Conservation (phyloP, 2,329 filamentous ascomycete species). For the Alternaria panax region DNA sequence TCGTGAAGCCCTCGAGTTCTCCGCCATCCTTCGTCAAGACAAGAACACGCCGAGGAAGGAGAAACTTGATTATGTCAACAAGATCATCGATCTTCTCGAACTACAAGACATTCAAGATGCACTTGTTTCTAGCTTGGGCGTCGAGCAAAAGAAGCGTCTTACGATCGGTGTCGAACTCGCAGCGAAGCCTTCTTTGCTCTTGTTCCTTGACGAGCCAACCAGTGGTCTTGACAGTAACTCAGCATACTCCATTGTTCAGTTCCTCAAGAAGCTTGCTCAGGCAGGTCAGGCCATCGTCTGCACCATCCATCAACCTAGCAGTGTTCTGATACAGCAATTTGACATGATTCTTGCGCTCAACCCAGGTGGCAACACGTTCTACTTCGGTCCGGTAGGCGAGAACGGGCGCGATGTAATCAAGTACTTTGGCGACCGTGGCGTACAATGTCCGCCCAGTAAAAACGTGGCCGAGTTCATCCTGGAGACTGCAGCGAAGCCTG, state of each 20-base stretch:
- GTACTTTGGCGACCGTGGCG: conserved; percentile 72
- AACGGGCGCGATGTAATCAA: conserved; percentile 69
- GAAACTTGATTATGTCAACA: conserved; percentile 72
- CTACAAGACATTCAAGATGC: conserved; percentile 72
- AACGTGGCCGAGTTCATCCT: conserved; percentile 73
- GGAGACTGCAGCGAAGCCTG: conserved; percentile 68
- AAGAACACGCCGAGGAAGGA: conserved; percentile 62
- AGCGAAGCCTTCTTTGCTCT: conserved; percentile 67
- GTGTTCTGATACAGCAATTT: conserved; percentile 74
- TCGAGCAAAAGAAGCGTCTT: conserved; percentile 74
- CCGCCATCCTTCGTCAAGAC: conserved; percentile 69
- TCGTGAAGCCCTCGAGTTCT: conserved; percentile 73
- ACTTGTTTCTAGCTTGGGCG: conserved; percentile 68
- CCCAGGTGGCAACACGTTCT: conserved; percentile 73
- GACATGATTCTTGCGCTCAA: conserved; percentile 76
- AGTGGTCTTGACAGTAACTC: conserved; percentile 74
- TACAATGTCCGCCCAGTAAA: conserved; percentile 69
- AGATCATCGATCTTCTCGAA: conserved; percentile 71
- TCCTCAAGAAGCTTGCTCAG: conserved; percentile 71
- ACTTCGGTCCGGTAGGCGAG: conserved; percentile 76
- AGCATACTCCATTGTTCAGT: conserved; percentile 72
- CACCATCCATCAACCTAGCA: conserved; percentile 76
- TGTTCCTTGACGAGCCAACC: conserved; percentile 78
- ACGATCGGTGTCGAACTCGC: conserved; percentile 75
- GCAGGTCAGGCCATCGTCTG: conserved; percentile 76